Evolutionary conservation across 2,329 filamentous ascomycete genomes (phyloP), one percentile per base, ranked within the genome.

Genomic region (Rugonectria rugulosa): DNA sequence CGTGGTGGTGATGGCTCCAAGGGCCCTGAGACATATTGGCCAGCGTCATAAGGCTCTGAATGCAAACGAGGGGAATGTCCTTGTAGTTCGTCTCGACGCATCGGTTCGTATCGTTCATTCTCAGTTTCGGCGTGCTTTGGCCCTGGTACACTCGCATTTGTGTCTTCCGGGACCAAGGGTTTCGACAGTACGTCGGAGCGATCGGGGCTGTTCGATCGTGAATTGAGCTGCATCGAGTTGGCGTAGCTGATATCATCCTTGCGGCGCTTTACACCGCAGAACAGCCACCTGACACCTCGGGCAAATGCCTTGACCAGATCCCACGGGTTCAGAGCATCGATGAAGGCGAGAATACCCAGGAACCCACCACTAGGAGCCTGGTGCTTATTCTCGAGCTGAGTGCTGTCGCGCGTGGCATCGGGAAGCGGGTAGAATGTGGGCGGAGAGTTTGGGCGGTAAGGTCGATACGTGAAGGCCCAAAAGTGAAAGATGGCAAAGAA

Each of bases 251-350:
- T 50, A 58, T 86, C 82, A 15, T 79, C 68, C 62, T 80, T 79
- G 56, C 89, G 82, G 58, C 78, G 73, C 70, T 85, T 88, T 49
- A 85, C 81, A 36, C 91, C 91, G 14, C 91, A 85, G 60, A 93
- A 88, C 17, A 96, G 77, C 92, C 92, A 96, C 64, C 89, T 84
- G 65, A 91, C 83, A 19, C 90, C 89, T 45, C 92, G 84, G 8
- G 88, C 89, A 58, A 90, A 86, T 1, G 90, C 90, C 74, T 93
- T 96, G 68, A 91, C 75, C 36, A 96, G 83, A 71, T 97, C 92
- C 87, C 90, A 91, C 0, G 89, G 82, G 66, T 95, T 95, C 70
- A 92, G 81, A 2, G 90, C 87, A 65, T 94, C 88, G 2, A 80
- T 70, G 6, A 94, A 71, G 4, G 91, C 91, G 59, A 80, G 80